Percentiles rank a stretch among this genome's conserved stretches.
Conservation (phyloP, 2,329 filamentous ascomycete genomes). For the Davidsoniella australis region DNA sequence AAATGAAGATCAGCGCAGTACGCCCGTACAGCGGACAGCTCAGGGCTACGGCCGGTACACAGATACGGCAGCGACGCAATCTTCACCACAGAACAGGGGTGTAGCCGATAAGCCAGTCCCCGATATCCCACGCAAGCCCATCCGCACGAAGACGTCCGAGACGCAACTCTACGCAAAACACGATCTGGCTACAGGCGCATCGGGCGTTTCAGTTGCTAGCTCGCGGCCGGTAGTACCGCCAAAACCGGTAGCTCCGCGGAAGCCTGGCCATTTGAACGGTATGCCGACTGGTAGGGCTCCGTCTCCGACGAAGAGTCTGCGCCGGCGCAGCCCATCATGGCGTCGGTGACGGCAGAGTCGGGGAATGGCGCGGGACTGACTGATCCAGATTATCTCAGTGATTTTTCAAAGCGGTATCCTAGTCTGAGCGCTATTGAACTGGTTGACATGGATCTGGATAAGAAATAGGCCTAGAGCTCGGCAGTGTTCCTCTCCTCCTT, state of each 20-base stretch:
- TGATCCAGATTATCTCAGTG: slow-evolving; percentile 45
- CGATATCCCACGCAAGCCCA: slow-evolving; percentile 8
- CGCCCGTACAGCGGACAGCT: slow-evolving; percentile 50
- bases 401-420: slow-evolving; percentile 76
- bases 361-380: slow-evolving; percentile 34
- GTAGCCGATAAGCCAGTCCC: not conserved
- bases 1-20: slow-evolving; percentile 51
- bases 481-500: no score
- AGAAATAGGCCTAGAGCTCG: slow-evolving; percentile 5
- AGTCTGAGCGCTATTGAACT: slow-evolving; percentile 74
- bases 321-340: slow-evolving; percentile 25
- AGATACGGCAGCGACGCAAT: slow-evolving; percentile 23
- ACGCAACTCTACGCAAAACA: slow-evolving; percentile 15
- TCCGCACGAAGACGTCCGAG: slow-evolving; percentile 9
- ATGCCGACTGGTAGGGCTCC: slow-evolving; percentile 28
- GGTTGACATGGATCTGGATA: slow-evolving; percentile 51
- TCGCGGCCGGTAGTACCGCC: slow-evolving; percentile 3
- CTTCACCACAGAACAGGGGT: not conserved
- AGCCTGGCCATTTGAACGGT: slow-evolving; percentile 44
- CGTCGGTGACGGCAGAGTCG: slow-evolving; percentile 22
- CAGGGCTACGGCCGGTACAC: slow-evolving; percentile 84
- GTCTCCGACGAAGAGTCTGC: slow-evolving; percentile 15
- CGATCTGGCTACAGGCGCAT: slow-evolving; percentile 6
- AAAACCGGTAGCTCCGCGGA: slow-evolving; percentile 40
- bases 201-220: not conserved